Evolutionary conservation across 2,329 filamentous ascomycete species (phyloP).

Genomic region (Camillea tinctor): DNA sequence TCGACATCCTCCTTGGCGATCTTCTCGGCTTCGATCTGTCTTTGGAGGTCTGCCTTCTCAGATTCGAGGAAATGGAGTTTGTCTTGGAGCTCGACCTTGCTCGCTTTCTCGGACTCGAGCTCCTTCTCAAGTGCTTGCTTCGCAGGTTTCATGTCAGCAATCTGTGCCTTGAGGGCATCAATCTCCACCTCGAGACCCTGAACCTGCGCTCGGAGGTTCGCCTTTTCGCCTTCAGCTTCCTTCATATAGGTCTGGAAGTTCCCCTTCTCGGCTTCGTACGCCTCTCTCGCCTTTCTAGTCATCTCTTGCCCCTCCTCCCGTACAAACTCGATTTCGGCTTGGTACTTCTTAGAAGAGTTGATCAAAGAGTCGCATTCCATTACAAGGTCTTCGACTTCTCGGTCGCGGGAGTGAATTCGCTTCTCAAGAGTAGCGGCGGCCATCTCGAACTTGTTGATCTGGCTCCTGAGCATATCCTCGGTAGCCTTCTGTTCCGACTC

Average conservation of each 20-base stretch:
- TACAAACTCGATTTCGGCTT: slow-evolving; percentile 18
- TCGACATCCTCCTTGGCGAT: slow-evolving; percentile 12
- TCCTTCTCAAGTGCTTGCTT: slow-evolving; percentile 15
- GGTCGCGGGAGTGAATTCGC: slow-evolving; percentile 24
- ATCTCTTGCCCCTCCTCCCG: slow-evolving; percentile 14
- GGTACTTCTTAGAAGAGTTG: slow-evolving; percentile 17
- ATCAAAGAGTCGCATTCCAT: slow-evolving; percentile 25
- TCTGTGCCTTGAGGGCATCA: slow-evolving; percentile 25
- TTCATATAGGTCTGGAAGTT: slow-evolving; percentile 14
- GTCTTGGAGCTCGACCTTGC: slow-evolving; percentile 6
- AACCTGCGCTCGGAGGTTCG: slow-evolving; percentile 29
- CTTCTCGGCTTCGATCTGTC: slow-evolving; percentile 7
- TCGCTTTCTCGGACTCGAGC: slow-evolving; percentile 13
- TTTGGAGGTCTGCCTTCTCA: slow-evolving; percentile 8
- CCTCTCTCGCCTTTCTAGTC: slow-evolving; percentile 7
- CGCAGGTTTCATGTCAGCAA: slow-evolving; percentile 22
- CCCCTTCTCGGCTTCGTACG: neutral
- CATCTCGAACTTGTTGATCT: slow-evolving; percentile 25
- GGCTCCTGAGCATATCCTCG: slow-evolving; percentile 24
- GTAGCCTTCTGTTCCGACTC: slow-evolving; percentile 24
- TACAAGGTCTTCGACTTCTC: slow-evolving; percentile 26
- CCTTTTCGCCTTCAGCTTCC: slow-evolving; percentile 27
- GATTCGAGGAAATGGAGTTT: neutral
- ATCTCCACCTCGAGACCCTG: slow-evolving; percentile 30
- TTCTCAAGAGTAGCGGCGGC: slow-evolving; percentile 24